Percentiles rank a stretch among this genome's conserved stretches.
These are phyloP conservation scores for Xerocomus minutiporus DNA, from an alignment of 1,284 basidiomycete genomes.

Conservation along the genomic window DNA sequence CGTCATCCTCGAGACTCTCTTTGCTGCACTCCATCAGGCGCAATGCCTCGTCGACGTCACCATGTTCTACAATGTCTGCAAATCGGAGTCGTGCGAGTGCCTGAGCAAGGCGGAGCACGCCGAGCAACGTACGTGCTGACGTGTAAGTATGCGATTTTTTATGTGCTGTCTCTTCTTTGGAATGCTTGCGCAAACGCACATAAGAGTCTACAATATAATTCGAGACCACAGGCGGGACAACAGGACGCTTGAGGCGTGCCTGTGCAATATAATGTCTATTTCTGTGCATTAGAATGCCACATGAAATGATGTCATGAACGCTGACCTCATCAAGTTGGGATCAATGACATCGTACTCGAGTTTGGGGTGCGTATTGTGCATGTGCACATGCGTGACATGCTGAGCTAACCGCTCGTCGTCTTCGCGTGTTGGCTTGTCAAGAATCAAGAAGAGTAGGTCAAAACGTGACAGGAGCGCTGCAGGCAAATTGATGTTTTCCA, in stretches of 20 bases:
- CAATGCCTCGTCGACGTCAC: slow-evolving; percentile 95
- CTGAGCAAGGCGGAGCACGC: slow-evolving; percentile 90
- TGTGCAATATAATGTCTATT: slow-evolving; percentile 90
- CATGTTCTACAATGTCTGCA: slow-evolving; percentile 72
- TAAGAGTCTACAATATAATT: slow-evolving; percentile 95
- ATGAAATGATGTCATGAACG: neutral
- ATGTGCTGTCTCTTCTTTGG: slow-evolving; percentile 86
- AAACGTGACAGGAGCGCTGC: slow-evolving; percentile 95
- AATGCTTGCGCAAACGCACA: slow-evolving; percentile 88
- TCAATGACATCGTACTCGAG: slow-evolving; percentile 83
- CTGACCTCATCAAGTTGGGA: slow-evolving; percentile 82
- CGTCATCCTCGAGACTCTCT: slow-evolving; percentile 80
- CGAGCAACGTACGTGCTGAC: slow-evolving; percentile 94
- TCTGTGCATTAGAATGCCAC: slow-evolving; percentile 8
- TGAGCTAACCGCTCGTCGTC: slow-evolving; percentile 95
- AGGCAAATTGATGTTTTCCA: slow-evolving; percentile 99
- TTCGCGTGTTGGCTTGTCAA: slow-evolving; percentile 92
- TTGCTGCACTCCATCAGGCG: slow-evolving; percentile 97
- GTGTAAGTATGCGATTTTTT: slow-evolving; percentile 92
- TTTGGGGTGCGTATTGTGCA: slow-evolving; percentile 88
- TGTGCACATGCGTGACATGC: slow-evolving; percentile 98
- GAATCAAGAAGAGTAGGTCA: slow-evolving; percentile 94
- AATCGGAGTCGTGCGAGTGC: slow-evolving; percentile 90
- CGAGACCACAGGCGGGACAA: slow-evolving; percentile 82
- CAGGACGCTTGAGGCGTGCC: slow-evolving; percentile 86